These are phyloP conservation scores for Crataegus laevigata DNA, from an alignment of 306 rosid species.

Conservation along the genomic window DNA sequence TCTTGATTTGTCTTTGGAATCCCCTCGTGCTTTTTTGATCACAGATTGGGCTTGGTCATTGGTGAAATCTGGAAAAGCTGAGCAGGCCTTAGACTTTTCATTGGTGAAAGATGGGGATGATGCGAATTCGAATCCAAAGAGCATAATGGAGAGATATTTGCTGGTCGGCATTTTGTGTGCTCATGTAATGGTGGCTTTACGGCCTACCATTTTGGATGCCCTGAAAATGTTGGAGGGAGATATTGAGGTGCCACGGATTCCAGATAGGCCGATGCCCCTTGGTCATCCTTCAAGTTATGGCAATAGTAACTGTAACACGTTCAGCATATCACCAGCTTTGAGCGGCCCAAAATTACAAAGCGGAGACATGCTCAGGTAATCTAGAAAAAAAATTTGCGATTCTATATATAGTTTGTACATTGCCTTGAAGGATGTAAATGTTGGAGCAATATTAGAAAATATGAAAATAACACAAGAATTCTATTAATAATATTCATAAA, in stretches of 20 bases:
- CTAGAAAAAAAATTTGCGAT: neutral
- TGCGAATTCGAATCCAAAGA: slow-evolving; percentile 59
- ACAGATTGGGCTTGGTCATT: slow-evolving; percentile 98
- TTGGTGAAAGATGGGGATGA: slow-evolving; percentile 41
- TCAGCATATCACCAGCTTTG: slow-evolving; percentile 70
- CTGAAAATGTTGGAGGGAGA: slow-evolving; percentile 98
- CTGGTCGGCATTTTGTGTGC: slow-evolving; percentile 87
- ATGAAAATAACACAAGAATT: no score
- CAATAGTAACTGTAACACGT: slow-evolving; percentile 40
- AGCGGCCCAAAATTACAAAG: slow-evolving; percentile 54
- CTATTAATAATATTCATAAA: no score
- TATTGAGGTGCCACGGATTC: slow-evolving; percentile 74
- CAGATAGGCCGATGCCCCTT: slow-evolving; percentile 91
- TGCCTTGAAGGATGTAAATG: neutral
- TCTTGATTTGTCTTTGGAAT: slow-evolving; percentile 64
- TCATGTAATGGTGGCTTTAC: slow-evolving; percentile 90
- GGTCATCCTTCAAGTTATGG: slow-evolving; percentile 59
- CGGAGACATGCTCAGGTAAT: slow-evolving; percentile 89
- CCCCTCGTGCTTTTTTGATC: slow-evolving; percentile 63
- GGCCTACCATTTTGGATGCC: slow-evolving; percentile 84
- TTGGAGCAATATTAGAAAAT: no score
- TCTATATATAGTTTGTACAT: slow-evolving; percentile 1
- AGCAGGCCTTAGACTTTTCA: slow-evolving; percentile 52
- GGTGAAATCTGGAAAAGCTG: slow-evolving; percentile 63
- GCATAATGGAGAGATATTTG: slow-evolving; percentile 84